phyloP scores from a whole-genome alignment of 192 early-diverging fungal genomes.

The Entrophospora sp. region DNA sequence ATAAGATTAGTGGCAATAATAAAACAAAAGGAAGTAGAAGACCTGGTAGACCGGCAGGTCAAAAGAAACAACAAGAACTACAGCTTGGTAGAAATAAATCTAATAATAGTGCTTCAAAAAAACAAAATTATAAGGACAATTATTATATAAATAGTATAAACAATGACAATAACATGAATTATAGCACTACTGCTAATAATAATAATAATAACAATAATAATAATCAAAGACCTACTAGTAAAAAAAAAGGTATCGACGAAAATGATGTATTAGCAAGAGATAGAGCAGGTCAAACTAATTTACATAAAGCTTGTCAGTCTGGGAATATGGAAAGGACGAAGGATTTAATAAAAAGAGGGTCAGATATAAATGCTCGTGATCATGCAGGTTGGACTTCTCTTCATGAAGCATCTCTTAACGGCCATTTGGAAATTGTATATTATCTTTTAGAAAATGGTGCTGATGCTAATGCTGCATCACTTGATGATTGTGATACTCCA shows the following conservation, averaged over 20 bases:
- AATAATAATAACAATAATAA: too few relatives aligned
- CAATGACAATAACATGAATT: too few relatives aligned
- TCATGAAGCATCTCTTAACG: conserved; percentile 44
- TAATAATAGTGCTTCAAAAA: too few relatives aligned
- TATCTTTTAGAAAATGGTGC: conserved; percentile 48
- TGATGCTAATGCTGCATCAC: conserved; percentile 44
- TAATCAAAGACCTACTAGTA: too few relatives aligned
- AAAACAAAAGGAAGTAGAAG: too few relatives aligned
- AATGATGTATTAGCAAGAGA: conserved; percentile 16
- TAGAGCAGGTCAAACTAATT: conserved; percentile 36
- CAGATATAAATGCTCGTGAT: conserved; percentile 58
- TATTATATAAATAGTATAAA: too few relatives aligned
- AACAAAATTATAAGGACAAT: too few relatives aligned
- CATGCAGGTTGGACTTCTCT: conserved; percentile 56
- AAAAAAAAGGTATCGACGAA: conserved; percentile 4
- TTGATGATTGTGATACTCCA: conserved; percentile 46
- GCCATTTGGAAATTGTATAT: conserved; percentile 37
- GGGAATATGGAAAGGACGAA: conserved; percentile 41
- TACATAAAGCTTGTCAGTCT: conserved; percentile 40
- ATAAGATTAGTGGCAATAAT: too few relatives aligned
- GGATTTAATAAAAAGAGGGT: conserved; percentile 47
- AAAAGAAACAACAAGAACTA: too few relatives aligned
- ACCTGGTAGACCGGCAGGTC: too few relatives aligned
- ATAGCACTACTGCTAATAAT: too few relatives aligned
- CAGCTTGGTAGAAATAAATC: too few relatives aligned